A percentile compares a stretch with the other conserved stretches of the same genome.
Conservation (phyloP, 2,329 filamentous ascomycete genomes). For the Aspergillus novoparasiticus region DNA sequence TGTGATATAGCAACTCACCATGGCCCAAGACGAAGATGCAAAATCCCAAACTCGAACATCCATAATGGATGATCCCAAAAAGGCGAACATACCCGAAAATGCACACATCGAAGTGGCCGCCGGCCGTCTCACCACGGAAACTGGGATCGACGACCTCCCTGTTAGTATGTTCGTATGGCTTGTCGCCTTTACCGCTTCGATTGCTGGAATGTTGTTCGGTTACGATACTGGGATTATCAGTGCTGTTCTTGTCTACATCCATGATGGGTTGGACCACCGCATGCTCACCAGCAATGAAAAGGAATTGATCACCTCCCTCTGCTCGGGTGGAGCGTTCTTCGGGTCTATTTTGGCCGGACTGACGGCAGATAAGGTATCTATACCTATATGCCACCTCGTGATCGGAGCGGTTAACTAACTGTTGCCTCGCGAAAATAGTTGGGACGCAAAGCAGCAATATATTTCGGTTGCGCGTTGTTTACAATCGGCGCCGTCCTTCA, state of each 20-base stretch:
- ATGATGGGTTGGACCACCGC: not conserved
- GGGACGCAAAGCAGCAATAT: slow-evolving; percentile 47
- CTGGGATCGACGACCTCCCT: slow-evolving; percentile 39
- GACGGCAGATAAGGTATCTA: not conserved
- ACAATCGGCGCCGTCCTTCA: slow-evolving; percentile 41
- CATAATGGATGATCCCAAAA: not conserved
- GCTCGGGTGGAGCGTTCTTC: not conserved
- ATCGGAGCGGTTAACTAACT: too few relatives aligned
- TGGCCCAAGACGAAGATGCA: not conserved
- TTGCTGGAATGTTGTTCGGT: slow-evolving; percentile 30
- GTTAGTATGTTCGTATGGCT: slow-evolving; percentile 43
- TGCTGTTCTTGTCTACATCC: not conserved
- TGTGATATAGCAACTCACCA: not conserved
- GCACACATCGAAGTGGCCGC: slow-evolving; percentile 2
- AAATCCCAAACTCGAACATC: not conserved
- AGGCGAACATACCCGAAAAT: not conserved
- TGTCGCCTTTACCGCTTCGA: slow-evolving; percentile 40
- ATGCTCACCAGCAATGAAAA: not conserved
- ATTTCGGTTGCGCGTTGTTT: slow-evolving; percentile 45
- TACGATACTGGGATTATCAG: slow-evolving; percentile 1
- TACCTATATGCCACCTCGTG: not conserved
- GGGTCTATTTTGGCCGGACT: not conserved
- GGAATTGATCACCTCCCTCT: not conserved
- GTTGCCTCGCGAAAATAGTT: slow-evolving; percentile 18
- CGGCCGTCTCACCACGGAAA: not conserved